A percentile compares a stretch with the other conserved stretches of the same genome.
phyloP scores from a whole-genome alignment of 2,329 filamentous ascomycete genomes.

The Plectosphaerella cucumerina region DNA sequence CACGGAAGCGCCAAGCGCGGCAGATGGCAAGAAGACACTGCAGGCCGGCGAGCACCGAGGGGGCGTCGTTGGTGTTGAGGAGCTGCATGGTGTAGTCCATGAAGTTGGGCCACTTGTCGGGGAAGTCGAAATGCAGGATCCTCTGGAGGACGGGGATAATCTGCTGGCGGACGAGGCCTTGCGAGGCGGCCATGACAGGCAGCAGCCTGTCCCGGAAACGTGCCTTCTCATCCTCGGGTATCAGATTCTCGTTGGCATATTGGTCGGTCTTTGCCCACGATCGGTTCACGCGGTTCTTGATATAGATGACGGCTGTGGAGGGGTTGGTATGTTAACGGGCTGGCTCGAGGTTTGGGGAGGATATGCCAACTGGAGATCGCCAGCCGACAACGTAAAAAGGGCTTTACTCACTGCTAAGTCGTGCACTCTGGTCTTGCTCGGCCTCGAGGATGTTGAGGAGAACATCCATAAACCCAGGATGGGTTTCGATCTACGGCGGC shows the following conservation, averaged over 20 bases:
- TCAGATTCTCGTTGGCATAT: conserved; percentile 65
- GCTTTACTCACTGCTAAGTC: conserved; percentile 72
- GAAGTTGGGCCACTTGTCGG: conserved; percentile 88
- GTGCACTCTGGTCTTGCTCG: conserved; percentile 80
- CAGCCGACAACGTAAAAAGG: conserved; percentile 18
- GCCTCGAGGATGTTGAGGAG: conserved; percentile 85
- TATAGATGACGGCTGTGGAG: conserved; percentile 80
- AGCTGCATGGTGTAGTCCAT: conserved; percentile 89
- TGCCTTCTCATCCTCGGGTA: conserved; percentile 84
- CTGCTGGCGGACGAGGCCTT: conserved; percentile 81
- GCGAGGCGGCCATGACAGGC: conserved; percentile 78
- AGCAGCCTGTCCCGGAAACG: conserved; percentile 84
- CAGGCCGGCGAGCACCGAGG: conserved; percentile 85
- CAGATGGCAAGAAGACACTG: conserved; percentile 94
- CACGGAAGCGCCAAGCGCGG: conserved; percentile 92
- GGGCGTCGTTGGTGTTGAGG: conserved; percentile 78
- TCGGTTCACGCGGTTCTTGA: conserved; percentile 95
- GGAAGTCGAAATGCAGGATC: conserved; percentile 94
- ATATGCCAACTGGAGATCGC: background rate
- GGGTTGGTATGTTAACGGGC: conserved; percentile 4
- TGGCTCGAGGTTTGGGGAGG: background rate
- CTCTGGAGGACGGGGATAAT: conserved; percentile 93
- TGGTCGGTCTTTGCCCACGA: conserved; percentile 82
- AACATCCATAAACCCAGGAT: conserved; percentile 84
- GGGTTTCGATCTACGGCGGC: conserved; percentile 73